Base-by-base conservation (phyloP, 2,329 filamentous ascomycete species). In the Periconia sp. region DNA sequence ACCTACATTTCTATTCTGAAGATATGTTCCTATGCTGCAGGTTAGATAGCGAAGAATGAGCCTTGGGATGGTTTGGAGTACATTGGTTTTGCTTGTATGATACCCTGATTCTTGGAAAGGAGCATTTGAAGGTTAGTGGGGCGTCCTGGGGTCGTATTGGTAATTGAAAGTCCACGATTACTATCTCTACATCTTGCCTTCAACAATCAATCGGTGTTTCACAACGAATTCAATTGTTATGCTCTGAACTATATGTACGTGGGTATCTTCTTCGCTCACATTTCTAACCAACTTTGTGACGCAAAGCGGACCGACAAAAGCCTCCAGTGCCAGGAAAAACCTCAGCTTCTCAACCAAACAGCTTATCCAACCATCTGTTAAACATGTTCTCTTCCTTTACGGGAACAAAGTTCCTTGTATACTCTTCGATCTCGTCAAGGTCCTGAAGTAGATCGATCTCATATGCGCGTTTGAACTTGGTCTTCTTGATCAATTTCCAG, bases 401-500 rank as follows among this genome's bases (percentile, higher is more conserved):
- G 2, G 78, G 74, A 9, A 86, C 73, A 58, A 78, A 88, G 32
- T 79, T 83, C 25, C 74, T 73, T 40, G 83, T 80, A 55, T 89
- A 88, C 48, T 86, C 83, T 33, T 87, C 86, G 49, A 90, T 81
- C 50, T 83, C 83, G 1, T 80, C 82, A 12, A 87, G 60, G 49
- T 86, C 84, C 37, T 79, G 78, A 10, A 76, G 64, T 18, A 89
- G 67, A 62, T 90, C 86, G 1, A 85, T 79, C 38, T 88, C 80
- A 11, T 78, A 69, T 0, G 83, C 74, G 43, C 74, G 77, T 37
- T 76, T 63, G 45, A 80, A 77, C 39, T 76, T 81, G 0, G 86
- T 88, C 61, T 76, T 80, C 65, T 87, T 84, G 43, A 84, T 54
- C 5, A 88, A 21, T 67, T 92, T 94, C 84, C 87, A 92, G 5